Percentiles rank a stretch among this genome's conserved stretches.
Conservation (phyloP, 129 eudicot genomes). For the Lonicera japonica region DNA sequence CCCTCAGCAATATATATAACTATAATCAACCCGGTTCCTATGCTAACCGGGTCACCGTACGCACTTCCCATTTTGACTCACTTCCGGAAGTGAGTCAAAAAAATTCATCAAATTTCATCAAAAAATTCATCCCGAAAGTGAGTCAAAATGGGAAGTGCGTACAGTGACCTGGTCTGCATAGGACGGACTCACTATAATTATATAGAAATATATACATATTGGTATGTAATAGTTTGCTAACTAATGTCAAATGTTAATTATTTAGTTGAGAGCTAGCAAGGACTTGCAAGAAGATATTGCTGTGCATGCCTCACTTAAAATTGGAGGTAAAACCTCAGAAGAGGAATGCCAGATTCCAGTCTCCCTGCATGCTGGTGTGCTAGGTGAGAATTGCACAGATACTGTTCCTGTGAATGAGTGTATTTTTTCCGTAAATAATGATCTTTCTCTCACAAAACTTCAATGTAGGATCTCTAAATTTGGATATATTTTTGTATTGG, state of each 20-base stretch:
- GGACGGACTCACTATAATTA: no score
- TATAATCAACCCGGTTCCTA: no score
- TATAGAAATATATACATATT: no score
- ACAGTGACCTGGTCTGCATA: no score
- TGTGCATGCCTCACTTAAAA: conserved; percentile 16
- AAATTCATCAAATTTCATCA: no score
- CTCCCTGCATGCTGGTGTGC: conserved; percentile 24
- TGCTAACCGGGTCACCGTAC: no score
- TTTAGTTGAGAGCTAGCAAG: conserved; percentile 33
- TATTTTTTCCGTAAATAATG: conserved; percentile 3
- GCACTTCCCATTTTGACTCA: no score
- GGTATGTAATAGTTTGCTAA: background rate
- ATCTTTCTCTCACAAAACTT: background rate
- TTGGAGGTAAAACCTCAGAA: conserved; percentile 19
- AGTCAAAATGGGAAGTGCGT: no score
- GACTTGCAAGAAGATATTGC: conserved; percentile 19
- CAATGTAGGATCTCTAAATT: conserved; percentile 3
- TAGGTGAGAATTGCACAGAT: conserved; percentile 25
- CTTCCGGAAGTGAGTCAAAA: no score
- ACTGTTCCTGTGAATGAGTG: conserved; percentile 7
- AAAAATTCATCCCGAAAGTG: no score
- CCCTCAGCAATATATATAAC: background rate
- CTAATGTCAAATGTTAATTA: conserved; percentile 8
- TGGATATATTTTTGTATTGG: conserved; percentile 12
- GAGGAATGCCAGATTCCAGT: conserved; percentile 16